Conservation (phyloP, 495 filamentous ascomycete species). For the Talaromyces trachyspermus region DNA sequence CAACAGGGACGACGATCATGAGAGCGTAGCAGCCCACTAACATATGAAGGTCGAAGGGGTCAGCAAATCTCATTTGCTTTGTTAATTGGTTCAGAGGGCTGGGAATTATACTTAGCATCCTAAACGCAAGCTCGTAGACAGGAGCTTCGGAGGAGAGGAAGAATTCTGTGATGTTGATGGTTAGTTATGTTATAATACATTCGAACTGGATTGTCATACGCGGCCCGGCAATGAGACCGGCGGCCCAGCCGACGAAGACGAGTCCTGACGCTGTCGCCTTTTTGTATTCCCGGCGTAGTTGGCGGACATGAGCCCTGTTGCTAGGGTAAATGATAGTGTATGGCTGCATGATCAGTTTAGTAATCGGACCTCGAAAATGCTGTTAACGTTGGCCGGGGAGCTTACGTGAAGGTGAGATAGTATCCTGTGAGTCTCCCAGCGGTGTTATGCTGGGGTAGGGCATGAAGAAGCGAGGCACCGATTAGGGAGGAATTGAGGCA, state of each 20-base stretch:
- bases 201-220: not conserved
- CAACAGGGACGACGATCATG: not conserved
- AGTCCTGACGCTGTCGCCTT: not conserved
- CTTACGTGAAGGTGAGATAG: conserved; percentile 24
- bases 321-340: not conserved
- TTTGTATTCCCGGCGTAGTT: not conserved
- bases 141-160: not conserved
- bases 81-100: no score
- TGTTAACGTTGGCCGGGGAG: not conserved
- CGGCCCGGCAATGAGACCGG: not conserved
- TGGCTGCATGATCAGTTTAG: not conserved
- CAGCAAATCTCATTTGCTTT: no score
- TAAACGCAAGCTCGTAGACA: not conserved
- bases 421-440: conserved; percentile 29
- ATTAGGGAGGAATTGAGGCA: not conserved
- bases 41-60: no score
- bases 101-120: not conserved
- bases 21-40: not conserved
- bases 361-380: no score
- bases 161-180: not conserved
- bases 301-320: not conserved
- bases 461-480: not conserved
- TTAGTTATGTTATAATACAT: not conserved
- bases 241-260: not conserved
- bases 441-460: conserved; percentile 17